Evolutionary conservation across 371 early-diverging fungal genomes (phyloP), one percentile per base, ranked within the genome.

Genomic region (Actinomortierella ambigua): DNA sequence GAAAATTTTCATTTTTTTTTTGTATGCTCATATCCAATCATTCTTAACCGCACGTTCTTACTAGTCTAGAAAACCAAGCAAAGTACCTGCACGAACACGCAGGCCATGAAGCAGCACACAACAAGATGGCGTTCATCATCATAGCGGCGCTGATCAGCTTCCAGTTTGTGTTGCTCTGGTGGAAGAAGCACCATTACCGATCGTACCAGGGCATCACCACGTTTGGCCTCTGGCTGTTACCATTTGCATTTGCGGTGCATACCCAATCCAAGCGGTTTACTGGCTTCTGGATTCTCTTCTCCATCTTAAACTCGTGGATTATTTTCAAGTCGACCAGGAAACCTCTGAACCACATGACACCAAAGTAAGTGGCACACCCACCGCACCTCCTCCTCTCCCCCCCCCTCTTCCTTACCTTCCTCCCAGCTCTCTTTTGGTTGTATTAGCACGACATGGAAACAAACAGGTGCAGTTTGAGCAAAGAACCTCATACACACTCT

Each of bases 141-240:
- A 62, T 95, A 23, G 80, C 80, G 57, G 76, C 87, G 14, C 75
- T 95, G 27, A 79, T 93, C 59, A 81, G 83, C 22, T 89, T 87
- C 51, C 95, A 95, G 70, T 82, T 92, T 50, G 57, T 87, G 8
- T 82, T 95, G 66, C 66, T 91, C 14, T 79, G 79, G 44, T 95
- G 95, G 95, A 93, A 92, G 65, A 85, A 85, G 65, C 83, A 84
- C 50, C 91, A 93, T 63, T 83, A 85, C 55, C 70, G 77, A 4
- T 91, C 92, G n/a, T 95, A 89, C 75, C 88, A 93, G 65, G 66
- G 83, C 11, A 85, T 88, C 29, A 90, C 90, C 34, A 77, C 92
- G 6, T 63, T 85, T 22, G 93, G 95, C 0, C 80, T 95, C 18
- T 93, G 92, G 85, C 0, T 68, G 42, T 57, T 62, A 34, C 68